Percentiles rank a stretch among this genome's conserved stretches.
Evolutionary conservation across 2,329 filamentous ascomycete species (phyloP).

Genomic region (Pleomassaria siparia): DNA sequence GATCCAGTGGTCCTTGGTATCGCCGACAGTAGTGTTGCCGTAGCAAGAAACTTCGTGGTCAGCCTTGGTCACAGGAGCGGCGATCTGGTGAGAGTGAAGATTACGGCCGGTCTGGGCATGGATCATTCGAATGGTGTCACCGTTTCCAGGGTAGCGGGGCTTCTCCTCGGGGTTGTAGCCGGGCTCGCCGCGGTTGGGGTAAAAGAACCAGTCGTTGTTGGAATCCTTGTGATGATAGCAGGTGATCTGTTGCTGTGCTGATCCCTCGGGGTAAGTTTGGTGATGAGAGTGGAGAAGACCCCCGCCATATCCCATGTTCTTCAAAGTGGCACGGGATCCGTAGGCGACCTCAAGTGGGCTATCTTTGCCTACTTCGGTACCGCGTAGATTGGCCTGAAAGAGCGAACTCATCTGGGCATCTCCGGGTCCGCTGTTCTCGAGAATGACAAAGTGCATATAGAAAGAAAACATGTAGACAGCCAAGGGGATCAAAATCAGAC

Average conservation of each 20-base stretch:
- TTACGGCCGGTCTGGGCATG: constrained; percentile 96
- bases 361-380: constrained; percentile 90
- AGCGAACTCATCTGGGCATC: constrained; percentile 99
- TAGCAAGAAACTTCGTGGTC: constrained; percentile 95
- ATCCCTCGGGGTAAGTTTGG: constrained; percentile 94
- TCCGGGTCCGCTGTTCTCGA: constrained; percentile 90
- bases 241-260: constrained; percentile 91
- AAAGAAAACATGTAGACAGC: constrained; percentile 96
- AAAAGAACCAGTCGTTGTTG: constrained; percentile 99
- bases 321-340: constrained; percentile 87
- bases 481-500: constrained; percentile 84
- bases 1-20: constrained; percentile 97
- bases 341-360: constrained; percentile 89
- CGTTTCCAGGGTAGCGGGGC: constrained; percentile 74
- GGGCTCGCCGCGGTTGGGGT: constrained; percentile 79
- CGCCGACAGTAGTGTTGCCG: constrained; percentile 90
- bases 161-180: constrained; percentile 72
- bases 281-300: constrained; percentile 95
- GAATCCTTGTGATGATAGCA: constrained; percentile 99
- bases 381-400: constrained; percentile 94
- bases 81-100: constrained; percentile 88
- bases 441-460: constrained; percentile 88
- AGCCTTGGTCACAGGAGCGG: constrained; percentile 84
- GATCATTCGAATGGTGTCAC: constrained; percentile 79
- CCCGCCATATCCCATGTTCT: constrained; percentile 99